Conservation (phyloP, 139 green algal genomes). For the Picochlorum sp. region DNA sequence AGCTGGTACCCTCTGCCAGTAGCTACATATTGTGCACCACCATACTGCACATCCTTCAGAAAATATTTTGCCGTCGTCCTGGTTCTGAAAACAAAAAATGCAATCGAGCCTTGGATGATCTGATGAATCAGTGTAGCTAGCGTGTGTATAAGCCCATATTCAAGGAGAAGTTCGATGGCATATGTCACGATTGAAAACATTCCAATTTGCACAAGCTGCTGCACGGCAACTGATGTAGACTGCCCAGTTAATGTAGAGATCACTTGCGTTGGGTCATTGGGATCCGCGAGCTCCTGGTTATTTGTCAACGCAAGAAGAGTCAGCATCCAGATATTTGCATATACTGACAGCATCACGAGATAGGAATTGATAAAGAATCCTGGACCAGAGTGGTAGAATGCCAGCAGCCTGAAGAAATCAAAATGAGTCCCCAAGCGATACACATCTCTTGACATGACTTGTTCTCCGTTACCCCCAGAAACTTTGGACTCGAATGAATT, state of each 20-base stretch:
- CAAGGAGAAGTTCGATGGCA: slow-evolving; percentile 51
- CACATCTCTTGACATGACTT: slow-evolving; percentile 68
- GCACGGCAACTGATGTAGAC: slow-evolving; percentile 23
- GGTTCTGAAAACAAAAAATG: slow-evolving; percentile 64
- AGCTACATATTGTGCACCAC: slow-evolving; percentile 67
- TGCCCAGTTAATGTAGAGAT: slow-evolving; percentile 22
- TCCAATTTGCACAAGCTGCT: slow-evolving; percentile 61
- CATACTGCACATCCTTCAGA: slow-evolving; percentile 48
- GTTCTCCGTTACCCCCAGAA: slow-evolving; percentile 73
- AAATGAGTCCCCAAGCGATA: slow-evolving; percentile 59
- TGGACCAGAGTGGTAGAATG: slow-evolving; percentile 57
- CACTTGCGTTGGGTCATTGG: not conserved
- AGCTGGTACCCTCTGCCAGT: slow-evolving; percentile 77
- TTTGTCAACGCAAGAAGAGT: slow-evolving; percentile 39
- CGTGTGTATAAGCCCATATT: slow-evolving; percentile 44
- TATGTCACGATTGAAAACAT: slow-evolving; percentile 57
- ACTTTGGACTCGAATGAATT: slow-evolving; percentile 84
- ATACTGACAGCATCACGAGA: slow-evolving; percentile 60
- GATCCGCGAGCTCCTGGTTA: not conserved
- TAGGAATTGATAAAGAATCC: slow-evolving; percentile 72
- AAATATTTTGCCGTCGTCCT: slow-evolving; percentile 58
- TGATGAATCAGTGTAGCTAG: slow-evolving; percentile 37
- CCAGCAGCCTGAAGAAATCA: slow-evolving; percentile 75
- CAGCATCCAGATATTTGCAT: slow-evolving; percentile 51
- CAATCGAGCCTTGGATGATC: slow-evolving; percentile 47